These are phyloP conservation scores for Pythium graminicola DNA, from an alignment of 352 stramenopile genomes.

Conservation along the genomic window DNA sequence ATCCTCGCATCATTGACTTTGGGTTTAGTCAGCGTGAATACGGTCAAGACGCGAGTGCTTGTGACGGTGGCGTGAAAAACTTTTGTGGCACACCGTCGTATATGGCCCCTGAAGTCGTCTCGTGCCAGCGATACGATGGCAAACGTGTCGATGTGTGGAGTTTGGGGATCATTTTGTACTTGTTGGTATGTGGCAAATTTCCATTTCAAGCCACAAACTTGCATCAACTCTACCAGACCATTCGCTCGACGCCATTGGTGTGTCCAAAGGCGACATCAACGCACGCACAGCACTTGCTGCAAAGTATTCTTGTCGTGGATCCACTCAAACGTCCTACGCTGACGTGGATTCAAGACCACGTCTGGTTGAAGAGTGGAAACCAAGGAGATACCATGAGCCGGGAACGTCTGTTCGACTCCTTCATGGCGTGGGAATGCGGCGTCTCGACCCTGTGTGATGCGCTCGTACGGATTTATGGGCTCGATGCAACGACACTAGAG, in stretches of 20 bases:
- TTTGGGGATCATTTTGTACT: constrained; percentile 48
- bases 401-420: constrained; percentile 4
- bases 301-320: constrained; percentile 36
- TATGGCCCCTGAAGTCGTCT: background rate
- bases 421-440: constrained; percentile 23
- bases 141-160: constrained; percentile 39
- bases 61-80: constrained; percentile 40
- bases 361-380: constrained; percentile 25
- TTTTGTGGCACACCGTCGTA: constrained; percentile 75
- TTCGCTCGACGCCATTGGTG: constrained; percentile 15
- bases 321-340: constrained; percentile 35
- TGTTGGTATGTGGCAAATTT: constrained; percentile 40
- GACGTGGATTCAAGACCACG: constrained; percentile 27
- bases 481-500: background rate
- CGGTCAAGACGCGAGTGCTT: background rate
- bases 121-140: background rate
- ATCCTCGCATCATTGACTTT: constrained; percentile 57
- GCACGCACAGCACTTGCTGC: constrained; percentile 39
- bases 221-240: constrained; percentile 37
- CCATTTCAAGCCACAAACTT: constrained; percentile 84
- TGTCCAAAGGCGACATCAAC: constrained; percentile 27
- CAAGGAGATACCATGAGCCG: background rate
- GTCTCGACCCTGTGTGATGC: constrained; percentile 11
- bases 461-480: constrained; percentile 20
- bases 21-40: constrained; percentile 57